Conservation (phyloP, 2,329 filamentous ascomycete species). For the Xylariales sp. region DNA sequence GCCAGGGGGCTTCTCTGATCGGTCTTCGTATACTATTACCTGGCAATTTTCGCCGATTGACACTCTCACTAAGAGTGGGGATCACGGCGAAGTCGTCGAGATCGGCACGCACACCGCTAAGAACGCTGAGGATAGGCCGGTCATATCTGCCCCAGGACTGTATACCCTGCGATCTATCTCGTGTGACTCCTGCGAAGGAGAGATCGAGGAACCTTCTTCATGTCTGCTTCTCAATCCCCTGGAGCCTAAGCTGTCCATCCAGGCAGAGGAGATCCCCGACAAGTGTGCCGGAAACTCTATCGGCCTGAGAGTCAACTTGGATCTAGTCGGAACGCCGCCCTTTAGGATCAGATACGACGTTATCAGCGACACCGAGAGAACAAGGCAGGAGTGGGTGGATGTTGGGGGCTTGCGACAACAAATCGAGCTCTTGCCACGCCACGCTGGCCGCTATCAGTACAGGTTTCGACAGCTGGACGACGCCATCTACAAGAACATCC, state of each 20-base stretch:
- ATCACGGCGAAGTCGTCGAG: conserved; percentile 58
- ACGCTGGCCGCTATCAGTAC: conserved; percentile 84
- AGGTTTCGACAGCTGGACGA: conserved; percentile 79
- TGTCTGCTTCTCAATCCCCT: conserved; percentile 89
- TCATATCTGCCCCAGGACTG: conserved; percentile 72
- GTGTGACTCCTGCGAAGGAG: conserved; percentile 78
- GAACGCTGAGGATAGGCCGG: conserved; percentile 57
- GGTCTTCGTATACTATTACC: conserved; percentile 66
- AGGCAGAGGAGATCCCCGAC: conserved; percentile 79
- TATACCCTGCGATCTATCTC: conserved; percentile 80
- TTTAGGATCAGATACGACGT: conserved; percentile 80
- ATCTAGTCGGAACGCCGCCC: conserved; percentile 87
- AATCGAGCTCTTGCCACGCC: conserved; percentile 74
- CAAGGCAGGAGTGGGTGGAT: conserved; percentile 48
- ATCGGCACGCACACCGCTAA: conserved; percentile 57
- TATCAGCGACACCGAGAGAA: conserved; percentile 54
- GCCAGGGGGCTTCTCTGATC: conserved; percentile 51
- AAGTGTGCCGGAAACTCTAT: conserved; percentile 94
- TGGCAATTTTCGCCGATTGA: conserved; percentile 80
- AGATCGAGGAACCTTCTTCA: conserved; percentile 90
- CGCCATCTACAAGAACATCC: conserved; percentile 65
- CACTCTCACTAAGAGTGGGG: conserved; percentile 63
- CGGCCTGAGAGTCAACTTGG: conserved; percentile 81
- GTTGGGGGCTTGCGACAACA: conserved; percentile 76
- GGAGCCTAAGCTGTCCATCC: conserved; percentile 72